Evolutionary conservation across 1,284 basidiomycete genomes (phyloP).

Genomic region (Mycosarcoma mackinlayi): DNA sequence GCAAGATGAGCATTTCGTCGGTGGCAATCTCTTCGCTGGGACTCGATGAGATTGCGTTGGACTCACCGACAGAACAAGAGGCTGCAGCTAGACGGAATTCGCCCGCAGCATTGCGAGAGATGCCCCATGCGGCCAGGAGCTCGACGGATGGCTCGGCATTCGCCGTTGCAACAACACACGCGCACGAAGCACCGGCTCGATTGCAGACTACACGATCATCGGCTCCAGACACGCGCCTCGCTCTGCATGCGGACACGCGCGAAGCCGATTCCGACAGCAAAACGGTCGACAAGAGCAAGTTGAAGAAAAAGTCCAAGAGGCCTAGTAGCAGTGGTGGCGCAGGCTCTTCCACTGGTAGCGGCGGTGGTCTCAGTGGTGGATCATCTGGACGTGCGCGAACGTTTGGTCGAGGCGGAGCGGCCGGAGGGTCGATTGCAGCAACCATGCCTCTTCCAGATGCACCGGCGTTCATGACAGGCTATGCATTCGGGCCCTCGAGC

Average conservation of each 20-base stretch:
- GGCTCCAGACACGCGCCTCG: slow-evolving; percentile 8
- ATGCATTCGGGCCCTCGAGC: slow-evolving; percentile 20
- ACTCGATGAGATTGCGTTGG: slow-evolving; percentile 14
- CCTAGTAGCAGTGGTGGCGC: slow-evolving; percentile 25
- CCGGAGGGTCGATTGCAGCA: not conserved
- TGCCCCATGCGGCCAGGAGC: not conserved
- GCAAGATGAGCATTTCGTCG: slow-evolving; percentile 42
- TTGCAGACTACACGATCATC: slow-evolving; percentile 30
- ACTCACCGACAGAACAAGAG: not conserved
- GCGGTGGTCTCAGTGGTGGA: slow-evolving; percentile 13
- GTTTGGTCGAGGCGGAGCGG: slow-evolving; percentile 21
- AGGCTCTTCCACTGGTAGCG: slow-evolving; percentile 6
- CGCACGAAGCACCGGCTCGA: slow-evolving; percentile 43
- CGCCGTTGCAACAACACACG: slow-evolving; percentile 19
- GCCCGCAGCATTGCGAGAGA: not conserved
- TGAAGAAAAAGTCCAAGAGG: slow-evolving; percentile 21
- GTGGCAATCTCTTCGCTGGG: slow-evolving; percentile 12
- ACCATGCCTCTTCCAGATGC: slow-evolving; percentile 20
- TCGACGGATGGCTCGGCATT: slow-evolving; percentile 4
- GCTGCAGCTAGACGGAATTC: not conserved
- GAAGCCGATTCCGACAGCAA: slow-evolving; percentile 2
- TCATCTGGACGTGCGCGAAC: slow-evolving; percentile 3
- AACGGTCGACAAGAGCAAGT: slow-evolving; percentile 9
- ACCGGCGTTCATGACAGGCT: slow-evolving; percentile 24
- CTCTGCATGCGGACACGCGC: not conserved